Evolutionary conservation across 169 alveolate genomes (phyloP), one percentile per base, ranked within the genome.

Genomic region (Eimeria sp.): DNA sequence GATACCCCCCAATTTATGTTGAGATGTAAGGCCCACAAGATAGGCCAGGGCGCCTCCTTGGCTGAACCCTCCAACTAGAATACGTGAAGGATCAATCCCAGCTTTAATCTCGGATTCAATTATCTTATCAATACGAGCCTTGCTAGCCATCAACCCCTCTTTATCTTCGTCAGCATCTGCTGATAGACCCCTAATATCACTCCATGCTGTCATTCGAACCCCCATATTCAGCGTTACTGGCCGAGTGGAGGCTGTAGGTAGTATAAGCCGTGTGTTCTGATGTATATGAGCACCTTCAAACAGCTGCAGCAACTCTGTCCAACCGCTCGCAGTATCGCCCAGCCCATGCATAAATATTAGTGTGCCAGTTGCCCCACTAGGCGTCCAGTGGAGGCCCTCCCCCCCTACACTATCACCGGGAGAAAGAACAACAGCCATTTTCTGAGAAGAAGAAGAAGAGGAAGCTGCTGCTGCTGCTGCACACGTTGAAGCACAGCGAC

Each of bases 41-140:
- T 95, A 95, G 23, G 97, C 95, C 66, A 95, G 37, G 16, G 97
- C 97, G 1, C 95, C 97, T 20, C 97, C 97, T 52, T 95, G 97
- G 80, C 97, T 95, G 87, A 95, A 95, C 40, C 97, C 97, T 46
- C 95, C 97, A 18, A 95, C 76, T 23, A 95, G 60, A n/a, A 95
- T 88, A n/a, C 95, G 82, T 20, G 88, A 58, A 30, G 97, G 97
- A 49, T 80, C 33, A 30, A 95, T 66, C 52, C 87, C 90, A 13
- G 43, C 77, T 49, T 64, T 71, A 76, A 95, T 52, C 40, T 95
- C 95, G 23, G 64, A 25, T 14, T 72, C 83, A 56, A 95, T 76
- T 64, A 95, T 95, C 58, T 37, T 52, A 71, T 95, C 95, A 13
- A 95, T 85, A 4, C 95, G 97, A 25, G 83, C 89, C 76, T 80